A percentile compares a stretch with the other conserved stretches of the same genome.
phyloP scores from a whole-genome alignment of 2,329 filamentous ascomycete species.

The Cytospora chrysosperma region DNA sequence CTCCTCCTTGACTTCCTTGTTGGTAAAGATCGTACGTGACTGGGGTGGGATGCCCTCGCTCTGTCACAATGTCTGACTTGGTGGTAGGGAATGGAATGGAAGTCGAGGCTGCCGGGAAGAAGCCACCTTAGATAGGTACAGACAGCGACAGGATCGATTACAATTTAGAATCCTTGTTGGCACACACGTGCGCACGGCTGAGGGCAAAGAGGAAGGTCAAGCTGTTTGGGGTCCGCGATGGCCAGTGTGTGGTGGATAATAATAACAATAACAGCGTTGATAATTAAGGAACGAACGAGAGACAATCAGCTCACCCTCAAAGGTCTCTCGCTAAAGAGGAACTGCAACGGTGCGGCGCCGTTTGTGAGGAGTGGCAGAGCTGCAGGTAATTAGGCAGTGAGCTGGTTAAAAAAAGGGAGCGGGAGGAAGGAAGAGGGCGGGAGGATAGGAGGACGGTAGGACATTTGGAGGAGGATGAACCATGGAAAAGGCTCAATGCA shows the following conservation, averaged over 20 bases:
- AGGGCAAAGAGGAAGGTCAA: conserved; percentile 2
- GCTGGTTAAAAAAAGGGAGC: conserved; percentile 22
- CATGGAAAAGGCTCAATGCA: neutral
- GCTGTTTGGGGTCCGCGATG: conserved; percentile 5
- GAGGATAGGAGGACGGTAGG: neutral
- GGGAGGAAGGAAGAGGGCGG: conserved; percentile 15
- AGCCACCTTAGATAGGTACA: neutral
- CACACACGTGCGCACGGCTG: neutral
- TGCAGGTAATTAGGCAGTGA: conserved; percentile 3
- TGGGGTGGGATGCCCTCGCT: neutral
- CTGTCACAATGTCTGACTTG: neutral
- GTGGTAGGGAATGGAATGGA: neutral
- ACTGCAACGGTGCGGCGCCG: conserved; percentile 1
- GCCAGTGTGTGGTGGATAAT: neutral
- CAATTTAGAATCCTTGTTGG: neutral
- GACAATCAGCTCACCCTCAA: conserved; percentile 10
- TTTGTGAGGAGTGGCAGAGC: conserved; percentile 14
- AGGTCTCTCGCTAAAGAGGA: conserved; percentile 7
- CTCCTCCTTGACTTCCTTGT: neutral
- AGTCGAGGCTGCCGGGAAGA: neutral
- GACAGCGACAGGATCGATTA: neutral
- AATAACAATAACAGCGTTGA: conserved; percentile 1
- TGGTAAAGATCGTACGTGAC: neutral
- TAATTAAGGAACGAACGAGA: conserved; percentile 22
- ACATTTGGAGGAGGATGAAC: conserved; percentile 4